These are phyloP conservation scores for Talaromyces islandicus DNA, from an alignment of 2,329 filamentous ascomycete species.

Conservation along the genomic window DNA sequence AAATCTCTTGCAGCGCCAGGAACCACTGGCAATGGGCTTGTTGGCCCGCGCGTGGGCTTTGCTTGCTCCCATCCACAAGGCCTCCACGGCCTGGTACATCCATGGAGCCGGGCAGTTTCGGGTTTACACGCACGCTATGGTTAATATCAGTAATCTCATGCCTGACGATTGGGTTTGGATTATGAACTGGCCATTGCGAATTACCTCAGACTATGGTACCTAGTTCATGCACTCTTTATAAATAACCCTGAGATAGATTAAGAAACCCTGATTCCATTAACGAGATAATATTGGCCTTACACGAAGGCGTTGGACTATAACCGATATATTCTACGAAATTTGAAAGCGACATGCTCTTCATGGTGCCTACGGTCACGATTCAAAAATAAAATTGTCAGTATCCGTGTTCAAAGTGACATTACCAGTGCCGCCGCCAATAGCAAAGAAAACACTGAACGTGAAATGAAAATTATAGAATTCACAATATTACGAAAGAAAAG, in stretches of 20 bases:
- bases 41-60: slow-evolving; percentile 1
- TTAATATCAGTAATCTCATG: neutral
- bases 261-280: neutral
- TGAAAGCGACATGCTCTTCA: too few species aligned
- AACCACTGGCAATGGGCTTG: slow-evolving; percentile 4
- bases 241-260: neutral
- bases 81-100: slow-evolving; percentile 7
- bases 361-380: too few species aligned
- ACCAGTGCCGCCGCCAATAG: too few species aligned
- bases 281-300: neutral
- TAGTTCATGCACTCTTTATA: neutral
- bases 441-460: neutral
- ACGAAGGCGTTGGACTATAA: too few species aligned
- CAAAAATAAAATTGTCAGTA: too few species aligned
- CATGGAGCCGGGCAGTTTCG: slow-evolving; percentile 3
- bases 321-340: too few species aligned
- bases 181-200: slow-evolving; percentile 5
- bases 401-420: too few species aligned
- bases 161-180: slow-evolving; percentile 2
- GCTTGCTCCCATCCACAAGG: neutral
- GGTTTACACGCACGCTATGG: neutral
- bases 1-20: neutral
- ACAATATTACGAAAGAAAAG: neutral
- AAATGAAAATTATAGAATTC: too few species aligned
- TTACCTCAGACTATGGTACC: neutral